Conservation (phyloP, 305 asterid genomes). For the Fraxinus albicans region DNA sequence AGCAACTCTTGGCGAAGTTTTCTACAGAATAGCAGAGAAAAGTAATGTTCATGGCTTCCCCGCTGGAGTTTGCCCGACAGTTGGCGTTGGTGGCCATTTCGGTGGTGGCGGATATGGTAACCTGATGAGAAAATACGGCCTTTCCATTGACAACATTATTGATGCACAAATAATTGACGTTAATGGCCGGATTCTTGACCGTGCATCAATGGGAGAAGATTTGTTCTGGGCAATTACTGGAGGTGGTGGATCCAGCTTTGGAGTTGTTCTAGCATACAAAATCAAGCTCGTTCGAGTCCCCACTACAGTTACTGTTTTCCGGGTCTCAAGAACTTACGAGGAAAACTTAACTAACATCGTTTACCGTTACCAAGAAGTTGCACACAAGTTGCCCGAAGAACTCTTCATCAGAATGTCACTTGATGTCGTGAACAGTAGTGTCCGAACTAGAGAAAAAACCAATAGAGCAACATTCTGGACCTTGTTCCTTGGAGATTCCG, state of each 20-base stretch:
- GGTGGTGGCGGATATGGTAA: conserved; percentile 45
- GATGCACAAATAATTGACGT: conserved; percentile 40
- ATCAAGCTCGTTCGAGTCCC: conserved; percentile 36
- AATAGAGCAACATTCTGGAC: not conserved
- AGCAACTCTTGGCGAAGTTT: conserved; percentile 37
- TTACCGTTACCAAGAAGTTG: conserved; percentile 30
- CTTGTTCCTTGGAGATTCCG: conserved; percentile 19
- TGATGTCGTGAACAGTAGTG: conserved; percentile 15
- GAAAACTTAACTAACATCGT: conserved; percentile 26
- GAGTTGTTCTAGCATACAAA: conserved; percentile 40
- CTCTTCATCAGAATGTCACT: conserved; percentile 28
- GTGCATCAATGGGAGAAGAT: conserved; percentile 46
- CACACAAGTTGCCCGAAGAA: conserved; percentile 21
- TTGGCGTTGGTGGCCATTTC: conserved; percentile 41
- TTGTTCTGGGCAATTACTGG: conserved; percentile 50
- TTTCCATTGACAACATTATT: conserved; percentile 34
- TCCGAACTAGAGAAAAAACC: not conserved
- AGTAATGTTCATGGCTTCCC: conserved; percentile 34
- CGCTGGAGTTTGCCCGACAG: conserved; percentile 39
- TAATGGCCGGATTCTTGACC: conserved; percentile 25
- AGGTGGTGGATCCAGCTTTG: conserved; percentile 42
- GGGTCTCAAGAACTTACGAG: conserved; percentile 18
- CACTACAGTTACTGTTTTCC: conserved; percentile 26
- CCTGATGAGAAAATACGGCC: conserved; percentile 35
- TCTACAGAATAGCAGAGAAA: conserved; percentile 26